Evolutionary conservation across 495 filamentous ascomycete species (phyloP).

Genomic region (Penicillium manginii): DNA sequence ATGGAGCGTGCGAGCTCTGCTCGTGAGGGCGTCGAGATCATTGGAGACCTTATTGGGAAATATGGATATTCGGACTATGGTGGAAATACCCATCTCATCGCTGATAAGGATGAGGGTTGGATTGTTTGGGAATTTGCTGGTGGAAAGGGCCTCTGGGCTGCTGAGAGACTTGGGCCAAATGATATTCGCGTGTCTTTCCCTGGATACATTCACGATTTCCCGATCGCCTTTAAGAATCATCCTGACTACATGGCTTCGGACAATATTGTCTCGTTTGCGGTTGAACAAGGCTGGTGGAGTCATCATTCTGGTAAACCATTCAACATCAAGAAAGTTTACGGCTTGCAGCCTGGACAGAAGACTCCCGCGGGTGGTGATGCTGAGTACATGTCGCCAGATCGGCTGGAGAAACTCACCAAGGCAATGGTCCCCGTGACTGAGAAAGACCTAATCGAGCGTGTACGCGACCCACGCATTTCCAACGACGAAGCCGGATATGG

Average conservation of each 20-base stretch:
- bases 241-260: background rate
- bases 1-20: background rate
- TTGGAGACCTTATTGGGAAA: background rate
- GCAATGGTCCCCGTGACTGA: background rate
- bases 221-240: background rate
- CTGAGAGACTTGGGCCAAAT: background rate
- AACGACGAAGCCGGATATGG: background rate
- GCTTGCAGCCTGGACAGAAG: background rate
- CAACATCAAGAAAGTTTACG: background rate
- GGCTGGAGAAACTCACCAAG: background rate
- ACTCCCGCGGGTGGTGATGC: background rate
- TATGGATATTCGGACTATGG: background rate
- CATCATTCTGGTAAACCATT: background rate
- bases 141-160: background rate
- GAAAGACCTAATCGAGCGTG: background rate
- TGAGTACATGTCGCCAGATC: background rate
- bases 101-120: constrained; percentile 1
- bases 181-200: background rate
- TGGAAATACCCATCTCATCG: background rate
- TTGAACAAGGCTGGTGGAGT: background rate
- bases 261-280: background rate
- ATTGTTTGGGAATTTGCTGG: background rate
- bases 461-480: background rate
- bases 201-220: background rate
- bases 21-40: background rate